These are phyloP conservation scores for Termitomyces sp. DNA, from an alignment of 1,284 basidiomycete genomes.

Conservation along the genomic window DNA sequence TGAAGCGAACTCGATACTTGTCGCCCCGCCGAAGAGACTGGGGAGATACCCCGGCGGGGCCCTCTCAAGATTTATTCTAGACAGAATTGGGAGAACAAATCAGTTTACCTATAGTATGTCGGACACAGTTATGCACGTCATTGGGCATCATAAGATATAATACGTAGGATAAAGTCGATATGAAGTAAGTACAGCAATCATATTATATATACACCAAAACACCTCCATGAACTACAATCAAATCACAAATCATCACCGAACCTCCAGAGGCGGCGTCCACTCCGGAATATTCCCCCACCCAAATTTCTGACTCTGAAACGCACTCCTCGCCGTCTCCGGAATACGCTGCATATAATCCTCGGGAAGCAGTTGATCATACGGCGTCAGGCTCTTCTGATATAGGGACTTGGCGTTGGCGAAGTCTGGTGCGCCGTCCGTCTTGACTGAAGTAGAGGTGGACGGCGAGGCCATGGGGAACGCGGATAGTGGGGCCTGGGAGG, in stretches of 20 bases:
- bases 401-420: slow-evolving; percentile 36
- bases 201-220: neutral
- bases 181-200: neutral
- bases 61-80: too few species aligned
- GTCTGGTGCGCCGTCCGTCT: slow-evolving; percentile 28
- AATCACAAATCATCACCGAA: slow-evolving; percentile 36
- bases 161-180: too few species aligned
- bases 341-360: slow-evolving; percentile 50
- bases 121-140: too few species aligned
- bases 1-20: too few species aligned
- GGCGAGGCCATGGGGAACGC: slow-evolving; percentile 17
- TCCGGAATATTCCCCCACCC: slow-evolving; percentile 74
- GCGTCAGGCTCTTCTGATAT: slow-evolving; percentile 42
- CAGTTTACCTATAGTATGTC: too few species aligned
- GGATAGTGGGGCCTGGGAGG: slow-evolving; percentile 12
- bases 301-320: slow-evolving; percentile 60
- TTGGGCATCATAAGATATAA: too few species aligned
- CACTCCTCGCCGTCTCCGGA: slow-evolving; percentile 47
- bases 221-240: neutral
- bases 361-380: slow-evolving; percentile 56
- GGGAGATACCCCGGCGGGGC: too few species aligned
- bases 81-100: too few species aligned
- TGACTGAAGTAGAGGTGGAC: slow-evolving; percentile 8
- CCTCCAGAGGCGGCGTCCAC: slow-evolving; percentile 69
- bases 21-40: too few species aligned